Evolutionary conservation across 148 eudicot species (phyloP), one percentile per base, ranked within the genome.

Genomic region (Simmondsia chinensis): DNA sequence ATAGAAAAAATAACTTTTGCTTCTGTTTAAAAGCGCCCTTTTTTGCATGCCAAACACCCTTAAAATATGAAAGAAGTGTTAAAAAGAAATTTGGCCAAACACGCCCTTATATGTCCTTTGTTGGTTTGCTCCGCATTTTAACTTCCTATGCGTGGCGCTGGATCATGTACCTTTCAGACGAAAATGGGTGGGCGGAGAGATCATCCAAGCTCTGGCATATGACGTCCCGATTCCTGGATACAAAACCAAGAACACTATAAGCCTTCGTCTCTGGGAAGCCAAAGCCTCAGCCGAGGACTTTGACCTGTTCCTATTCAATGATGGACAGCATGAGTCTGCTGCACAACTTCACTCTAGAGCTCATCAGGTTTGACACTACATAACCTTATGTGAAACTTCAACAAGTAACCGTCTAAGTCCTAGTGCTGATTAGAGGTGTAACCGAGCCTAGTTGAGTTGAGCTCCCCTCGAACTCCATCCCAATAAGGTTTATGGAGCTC

Each of bases 251-350:
- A 93, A 86, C 60, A 93, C 96, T 26, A 93, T 71, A 33, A 93
- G 91, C 57, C 99, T 93, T 48, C 96, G 99, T 20, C 83, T 93
- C 33, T 93, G 99, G 99, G 99, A 86, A 62, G 99, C 99, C 44
- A 93, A 86, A 80, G 96, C 99, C 60, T 58, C 66, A 60, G 74
- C 89, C 26, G 65, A 50, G 52, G 95, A 91, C 63, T 75, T 91
- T 32, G 66, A 86, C 66, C 70, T 91, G 27, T 91, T 86, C 50
- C 83, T 79, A 45, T 86, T 91, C 54, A 91, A 91, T 64, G 99
- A 91, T 66, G 99, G 99, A 28, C 75, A 91, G 28, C 76, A 85
- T 59, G 88, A 82, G 69, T 66, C 94, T 52, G 93, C 99, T 55
- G 68, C 83, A 31, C 71, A 72, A 51, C 88, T 91, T 47, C 99